phyloP scores from a whole-genome alignment of 108 stramenopile species.

The Fistulifera solaris region DNA sequence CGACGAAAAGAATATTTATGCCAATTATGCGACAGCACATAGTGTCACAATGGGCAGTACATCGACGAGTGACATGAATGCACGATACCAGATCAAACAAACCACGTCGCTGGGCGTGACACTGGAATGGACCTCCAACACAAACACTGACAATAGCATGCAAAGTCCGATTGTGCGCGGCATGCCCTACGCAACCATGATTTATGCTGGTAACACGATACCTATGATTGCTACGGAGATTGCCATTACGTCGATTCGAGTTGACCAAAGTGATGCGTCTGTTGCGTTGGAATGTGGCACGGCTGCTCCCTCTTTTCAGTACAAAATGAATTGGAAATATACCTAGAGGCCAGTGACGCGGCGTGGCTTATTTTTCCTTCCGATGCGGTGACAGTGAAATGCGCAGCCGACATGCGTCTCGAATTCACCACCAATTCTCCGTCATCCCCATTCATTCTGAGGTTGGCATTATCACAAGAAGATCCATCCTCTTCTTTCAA shows the following conservation, averaged over 20 bases:
- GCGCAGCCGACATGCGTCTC: constrained; percentile 12
- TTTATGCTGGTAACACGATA: constrained; percentile 5
- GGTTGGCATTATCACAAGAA: not conserved
- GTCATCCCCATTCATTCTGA: constrained; percentile 24
- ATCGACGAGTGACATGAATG: constrained; percentile 17
- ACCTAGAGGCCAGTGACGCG: constrained; percentile 62
- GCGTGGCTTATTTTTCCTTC: constrained; percentile 91
- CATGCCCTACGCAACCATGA: constrained; percentile 85
- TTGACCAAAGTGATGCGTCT: not conserved
- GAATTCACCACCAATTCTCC: not conserved
- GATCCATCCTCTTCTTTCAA: constrained; percentile 2
- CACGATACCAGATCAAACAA: constrained; percentile 19
- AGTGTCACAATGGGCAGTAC: constrained; percentile 27
- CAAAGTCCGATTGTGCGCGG: constrained; percentile 70
- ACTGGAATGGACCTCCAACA: constrained; percentile 35
- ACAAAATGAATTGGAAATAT: constrained; percentile 47
- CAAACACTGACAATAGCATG: constrained; percentile 29
- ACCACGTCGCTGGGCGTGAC: constrained; percentile 57
- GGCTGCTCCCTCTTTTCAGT: constrained; percentile 24
- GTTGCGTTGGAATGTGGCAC: not conserved
- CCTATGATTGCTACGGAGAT: constrained; percentile 41
- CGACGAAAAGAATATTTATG: constrained; percentile 47
- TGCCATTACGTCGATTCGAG: not conserved
- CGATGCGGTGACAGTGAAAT: constrained; percentile 54
- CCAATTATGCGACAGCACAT: constrained; percentile 20